Base-by-base conservation (phyloP, 2,329 filamentous ascomycete species). In the Epichloe baconii region DNA sequence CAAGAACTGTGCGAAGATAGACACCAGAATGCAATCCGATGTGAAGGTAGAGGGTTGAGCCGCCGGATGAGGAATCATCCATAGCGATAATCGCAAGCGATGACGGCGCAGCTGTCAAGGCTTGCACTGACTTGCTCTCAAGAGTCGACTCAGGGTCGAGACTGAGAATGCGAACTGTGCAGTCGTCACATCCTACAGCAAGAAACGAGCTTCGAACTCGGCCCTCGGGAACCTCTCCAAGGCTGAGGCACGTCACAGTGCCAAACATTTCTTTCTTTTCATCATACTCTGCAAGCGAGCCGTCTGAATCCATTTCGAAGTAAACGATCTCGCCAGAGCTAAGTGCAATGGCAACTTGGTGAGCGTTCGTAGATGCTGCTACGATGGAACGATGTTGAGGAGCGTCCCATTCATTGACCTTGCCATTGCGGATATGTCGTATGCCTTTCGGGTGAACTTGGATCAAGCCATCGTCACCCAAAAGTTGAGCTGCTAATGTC, bases 391-490 rank as follows among this genome's bases (percentile, higher is more conserved):
- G 81, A 72, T 98, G 91, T 58, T 94, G 85, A 0, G 94, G 94
- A 5, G 87, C 85, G 14, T 86, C 82, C 93, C 93, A 98, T 64
- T 97, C 90, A 57, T 94, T 95, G 19, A 95, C 79, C 23, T 83
- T 79, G 14, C 85, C 86, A 53, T 76, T 71, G 44, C 85, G 80
- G 52, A 98, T 91, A 61, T 96, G 90, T 47, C 90, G 81, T 54
- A 98, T 95, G 51, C 93, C 93, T 62, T 90, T 90, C n/a, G 91
- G 89, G 61, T 98, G 90, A 5, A 98, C 87, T 65, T 98, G 93
- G 17, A 98, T 82, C 41, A 97, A 74, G 26, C 89, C 88, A 64
- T 95, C 88, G 52, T 96, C 89, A 42, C 93, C 94, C 47, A 98
- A 83, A 60, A 96, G 87, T 62, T 96, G 91, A 5, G 95, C 88